Evolutionary conservation across 2,329 filamentous ascomycete genomes (phyloP), one percentile per base, ranked within the genome.

Genomic region (Xylaria sp.): DNA sequence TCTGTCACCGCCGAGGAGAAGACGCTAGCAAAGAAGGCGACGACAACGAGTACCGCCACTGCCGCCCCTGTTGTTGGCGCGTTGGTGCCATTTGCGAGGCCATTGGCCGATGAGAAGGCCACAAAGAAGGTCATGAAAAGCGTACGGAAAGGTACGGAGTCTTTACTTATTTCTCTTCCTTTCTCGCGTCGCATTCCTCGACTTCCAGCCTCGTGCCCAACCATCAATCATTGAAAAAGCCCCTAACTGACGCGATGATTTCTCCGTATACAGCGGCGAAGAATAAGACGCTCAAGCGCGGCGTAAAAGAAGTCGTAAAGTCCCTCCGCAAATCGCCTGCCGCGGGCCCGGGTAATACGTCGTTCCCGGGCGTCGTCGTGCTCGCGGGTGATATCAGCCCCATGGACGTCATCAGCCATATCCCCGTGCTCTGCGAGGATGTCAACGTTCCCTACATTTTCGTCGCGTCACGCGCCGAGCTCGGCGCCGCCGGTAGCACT

Each of bases 301-400:
- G 96, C 79, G 96, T 99, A 74, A 99, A 99, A 84, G 96, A 99
- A 85, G 95, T 97, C 79, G 94, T 98, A 84, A 99, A 99, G 85
- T 92, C 94, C 39, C 92, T 99, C 76, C 94, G 96, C 85, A 98
- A 98, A 85, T 95, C 93, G 14, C 87, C 92, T 66, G 82, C 89
- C 75, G 88, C 90, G 65, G 88, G 89, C n/a, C 87, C 89, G 69
- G 86, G 88, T 72, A 84, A 88, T 78, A 85, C 87, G 61, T 81
- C 87, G 62, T 85, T 90, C 77, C 90, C 92, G 53, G 87, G 90
- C 73, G 87, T 99, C 74, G 93, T 98, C 76, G 86, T 99, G 80
- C 93, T 99, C 75, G 96, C 96, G 42, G 96, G 93, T 76, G 96
- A 99, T 82, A 98, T 99, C 85, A 97, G 93, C 61, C 96, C 96